Evolutionary conservation across 192 early-diverging fungal species (phyloP).

Genomic region (Polychytrium aggregatum): DNA sequence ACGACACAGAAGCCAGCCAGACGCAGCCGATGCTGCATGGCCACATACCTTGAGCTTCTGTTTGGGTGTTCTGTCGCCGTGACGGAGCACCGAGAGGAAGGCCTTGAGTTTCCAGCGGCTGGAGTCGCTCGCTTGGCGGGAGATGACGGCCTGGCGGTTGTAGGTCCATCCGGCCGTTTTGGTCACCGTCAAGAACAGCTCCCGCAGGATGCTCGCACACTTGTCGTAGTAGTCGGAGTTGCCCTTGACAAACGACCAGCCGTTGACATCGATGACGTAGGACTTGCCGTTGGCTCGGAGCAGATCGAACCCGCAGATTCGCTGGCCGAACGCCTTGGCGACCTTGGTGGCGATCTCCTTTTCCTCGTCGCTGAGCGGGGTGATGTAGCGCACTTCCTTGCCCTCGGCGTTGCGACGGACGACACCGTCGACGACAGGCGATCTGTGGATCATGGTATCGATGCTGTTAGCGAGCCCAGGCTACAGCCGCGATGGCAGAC

Average conservation of each 20-base stretch:
- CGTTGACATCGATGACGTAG: slow-evolving; percentile 96
- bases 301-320: slow-evolving; percentile 91
- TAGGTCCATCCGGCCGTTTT: too few relatives aligned
- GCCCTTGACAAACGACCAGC: slow-evolving; percentile 98
- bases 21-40: too few relatives aligned
- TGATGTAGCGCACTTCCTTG: slow-evolving; percentile 92
- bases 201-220: slow-evolving; percentile 62
- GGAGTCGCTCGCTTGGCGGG: slow-evolving; percentile 41
- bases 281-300: slow-evolving; percentile 69
- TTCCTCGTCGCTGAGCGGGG: slow-evolving; percentile 68
- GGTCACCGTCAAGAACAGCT: slow-evolving; percentile 64
- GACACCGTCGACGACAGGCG: slow-evolving; percentile 89
- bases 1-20: background rate
- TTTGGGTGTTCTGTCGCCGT: slow-evolving; percentile 95
- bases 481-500: too few relatives aligned
- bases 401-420: slow-evolving; percentile 93
- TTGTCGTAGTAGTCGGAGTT: slow-evolving; percentile 86
- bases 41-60: slow-evolving; percentile 82
- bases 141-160: slow-evolving; percentile 3
- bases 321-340: slow-evolving; percentile 76
- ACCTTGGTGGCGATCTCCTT: slow-evolving; percentile 63
- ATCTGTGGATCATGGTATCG: slow-evolving; percentile 26
- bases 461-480: background rate
- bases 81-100: slow-evolving; percentile 84
- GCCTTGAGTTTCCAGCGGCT: slow-evolving; percentile 88